Evolutionary conservation across 768 basidiomycete genomes (phyloP).

Genomic region (Trametes villosa): DNA sequence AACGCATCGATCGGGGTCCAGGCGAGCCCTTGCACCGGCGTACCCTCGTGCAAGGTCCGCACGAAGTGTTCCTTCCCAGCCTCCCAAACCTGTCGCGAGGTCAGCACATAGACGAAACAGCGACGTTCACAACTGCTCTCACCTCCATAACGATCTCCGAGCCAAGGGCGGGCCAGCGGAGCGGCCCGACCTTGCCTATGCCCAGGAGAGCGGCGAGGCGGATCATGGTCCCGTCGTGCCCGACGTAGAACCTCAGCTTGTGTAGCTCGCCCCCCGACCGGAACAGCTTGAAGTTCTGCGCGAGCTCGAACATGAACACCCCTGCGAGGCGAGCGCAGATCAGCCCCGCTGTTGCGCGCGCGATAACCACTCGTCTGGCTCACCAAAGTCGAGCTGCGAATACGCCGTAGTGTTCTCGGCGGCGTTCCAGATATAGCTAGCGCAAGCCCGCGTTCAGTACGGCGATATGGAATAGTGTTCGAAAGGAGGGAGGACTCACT

Average conservation of each 20-base stretch:
- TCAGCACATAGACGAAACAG: not conserved
- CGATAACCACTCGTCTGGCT: not conserved
- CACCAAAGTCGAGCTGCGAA: slow-evolving; percentile 50
- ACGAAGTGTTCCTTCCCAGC: slow-evolving; percentile 37
- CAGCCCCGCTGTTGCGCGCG: not conserved
- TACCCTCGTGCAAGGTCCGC: slow-evolving; percentile 50
- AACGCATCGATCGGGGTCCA: slow-evolving; percentile 45
- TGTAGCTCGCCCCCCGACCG: slow-evolving; percentile 37
- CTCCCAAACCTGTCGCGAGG: slow-evolving; percentile 44
- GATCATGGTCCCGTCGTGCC: slow-evolving; percentile 54
- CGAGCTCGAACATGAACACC: slow-evolving; percentile 50
- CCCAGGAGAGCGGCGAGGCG: slow-evolving; percentile 45
- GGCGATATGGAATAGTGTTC: not conserved
- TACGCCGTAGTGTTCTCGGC: slow-evolving; percentile 49
- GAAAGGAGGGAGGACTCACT: slow-evolving; percentile 32
- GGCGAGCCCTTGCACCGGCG: slow-evolving; percentile 39
- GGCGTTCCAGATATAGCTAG: slow-evolving; percentile 54
- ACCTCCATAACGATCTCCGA: slow-evolving; percentile 53
- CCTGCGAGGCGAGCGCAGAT: slow-evolving; percentile 33
- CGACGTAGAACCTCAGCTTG: slow-evolving; percentile 48
- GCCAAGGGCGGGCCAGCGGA: slow-evolving; percentile 54
- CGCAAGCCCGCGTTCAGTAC: not conserved
- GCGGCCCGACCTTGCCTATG: slow-evolving; percentile 35
- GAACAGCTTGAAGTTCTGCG: slow-evolving; percentile 44
- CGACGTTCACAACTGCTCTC: slow-evolving; percentile 2